Base-by-base conservation (phyloP, 495 filamentous ascomycete species). In the Halenospora varia region DNA sequence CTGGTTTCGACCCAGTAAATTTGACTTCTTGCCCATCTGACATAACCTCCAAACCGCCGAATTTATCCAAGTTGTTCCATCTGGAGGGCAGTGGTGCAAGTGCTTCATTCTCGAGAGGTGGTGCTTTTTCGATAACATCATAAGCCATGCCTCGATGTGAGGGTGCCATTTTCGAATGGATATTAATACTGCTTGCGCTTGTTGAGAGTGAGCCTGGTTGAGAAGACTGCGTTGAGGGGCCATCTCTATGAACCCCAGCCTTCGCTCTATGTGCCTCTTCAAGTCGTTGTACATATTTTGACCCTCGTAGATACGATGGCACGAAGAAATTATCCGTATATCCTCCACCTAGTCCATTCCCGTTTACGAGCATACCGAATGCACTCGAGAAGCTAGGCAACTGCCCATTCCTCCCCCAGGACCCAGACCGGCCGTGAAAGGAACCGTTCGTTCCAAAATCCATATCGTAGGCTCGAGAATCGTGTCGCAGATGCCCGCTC, bases 41-140 rank as follows among this genome's bases (percentile, higher is more conserved):
- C 11, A 83, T 73, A 18, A 97, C 73, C 57, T 97, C 95, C 39
- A 96, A 70, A 0, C 81, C 81, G n/a, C 62, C 59, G 46, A 79
- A 82, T 70, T 89, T 93, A 70, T 96, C 92, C 10, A 77, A 73
- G 35, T 84, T 86, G 61, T 83, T 94, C 92, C 92, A 96, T 64
- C 80, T 82, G 1, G 86, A 86, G 52, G 94, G 94, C 48, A 97
- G 77, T 11, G 88, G 87, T 40, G 78, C 73, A 40, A 87, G 64
- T 2, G 68, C 62, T 48, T 87, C 83, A 56, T 84, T 78, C 22
- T 82, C 74, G 25, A 72, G 60, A 3, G 77, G 70, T 9, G 88
- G 82, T 51, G 82, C 75, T 60, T 90, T 84, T 73, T 97, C 94
- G 62, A 96, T 88, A 44, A 96, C 76, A 64, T 96, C 90, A 71